Percentiles rank a stretch among this genome's conserved stretches.
Evolutionary conservation across 2,329 filamentous ascomycete species (phyloP).

Genomic region (Fusarium palustre): DNA sequence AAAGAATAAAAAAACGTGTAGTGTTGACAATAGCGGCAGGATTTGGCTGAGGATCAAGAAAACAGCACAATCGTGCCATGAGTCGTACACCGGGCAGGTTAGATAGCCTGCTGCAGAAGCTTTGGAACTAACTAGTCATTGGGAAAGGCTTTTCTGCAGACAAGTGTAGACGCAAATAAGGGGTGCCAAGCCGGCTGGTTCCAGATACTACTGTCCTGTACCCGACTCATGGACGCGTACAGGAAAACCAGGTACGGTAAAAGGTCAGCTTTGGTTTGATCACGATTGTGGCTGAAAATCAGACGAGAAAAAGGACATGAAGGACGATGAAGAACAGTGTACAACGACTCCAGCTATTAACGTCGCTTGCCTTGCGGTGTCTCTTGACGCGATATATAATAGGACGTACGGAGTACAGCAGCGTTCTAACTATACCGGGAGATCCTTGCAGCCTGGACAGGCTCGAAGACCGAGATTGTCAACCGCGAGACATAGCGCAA

Average conservation of each 20-base stretch:
- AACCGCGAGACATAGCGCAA: conserved; percentile 8
- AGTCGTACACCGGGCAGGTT: conserved; percentile 28
- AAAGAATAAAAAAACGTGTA: neutral
- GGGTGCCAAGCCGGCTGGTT: conserved; percentile 32
- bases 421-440: conserved; percentile 1
- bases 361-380: conserved; percentile 25
- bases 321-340: conserved; percentile 14
- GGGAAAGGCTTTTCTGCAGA: conserved; percentile 4
- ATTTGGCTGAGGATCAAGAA: conserved; percentile 7
- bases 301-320: neutral
- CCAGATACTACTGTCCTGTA: conserved; percentile 5
- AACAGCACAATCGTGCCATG: conserved; percentile 22
- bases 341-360: conserved; percentile 28
- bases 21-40: neutral
- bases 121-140: conserved; percentile 13
- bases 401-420: neutral
- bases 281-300: conserved; percentile 12
- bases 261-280: conserved; percentile 15
- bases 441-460: conserved; percentile 8
- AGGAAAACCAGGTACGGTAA: conserved; percentile 20
- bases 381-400: conserved; percentile 6
- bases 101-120: conserved; percentile 16
- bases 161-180: conserved; percentile 14
- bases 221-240: conserved; percentile 32
- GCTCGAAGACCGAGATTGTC: conserved; percentile 1